Percentiles rank a stretch among this genome's conserved stretches.
Conservation (phyloP, 495 filamentous ascomycete species). For the Daldinia caldariorum region DNA sequence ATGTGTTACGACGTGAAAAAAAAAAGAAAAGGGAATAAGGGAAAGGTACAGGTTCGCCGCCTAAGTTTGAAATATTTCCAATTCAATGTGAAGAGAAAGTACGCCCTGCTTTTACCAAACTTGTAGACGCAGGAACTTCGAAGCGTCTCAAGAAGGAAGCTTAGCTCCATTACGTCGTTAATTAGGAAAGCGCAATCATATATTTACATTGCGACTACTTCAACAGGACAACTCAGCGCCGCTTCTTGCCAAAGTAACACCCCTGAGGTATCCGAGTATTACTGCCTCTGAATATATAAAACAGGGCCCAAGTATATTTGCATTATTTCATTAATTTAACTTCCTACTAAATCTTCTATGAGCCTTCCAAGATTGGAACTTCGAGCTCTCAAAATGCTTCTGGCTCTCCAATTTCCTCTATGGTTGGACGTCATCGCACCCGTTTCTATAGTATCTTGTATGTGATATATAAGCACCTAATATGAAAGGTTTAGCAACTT, state of each 20-base stretch:
- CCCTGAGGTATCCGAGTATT: background rate
- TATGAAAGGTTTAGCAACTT: too few species aligned
- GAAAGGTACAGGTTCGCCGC: background rate
- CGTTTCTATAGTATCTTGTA: too few species aligned
- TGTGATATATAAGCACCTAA: too few species aligned
- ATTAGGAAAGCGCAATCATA: background rate
- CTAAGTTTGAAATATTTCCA: background rate
- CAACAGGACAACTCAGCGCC: background rate
- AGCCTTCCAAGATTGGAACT: too few species aligned
- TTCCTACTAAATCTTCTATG: too few species aligned
- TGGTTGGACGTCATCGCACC: too few species aligned
- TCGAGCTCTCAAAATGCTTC: too few species aligned
- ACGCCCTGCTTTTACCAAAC: background rate
- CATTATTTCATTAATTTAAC: background rate
- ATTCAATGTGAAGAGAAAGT: background rate
- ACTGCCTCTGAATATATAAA: background rate
- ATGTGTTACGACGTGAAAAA: constrained; percentile 15
- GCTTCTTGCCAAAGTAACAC: background rate
- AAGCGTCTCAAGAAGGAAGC: background rate
- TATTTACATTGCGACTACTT: background rate
- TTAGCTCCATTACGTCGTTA: background rate
- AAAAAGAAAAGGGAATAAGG: background rate
- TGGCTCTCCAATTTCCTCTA: too few species aligned
- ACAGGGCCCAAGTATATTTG: background rate
- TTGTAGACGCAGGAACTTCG: background rate